A percentile compares a stretch with the other conserved stretches of the same genome.
phyloP scores from a whole-genome alignment of 768 basidiomycete genomes.

The Termitomyces sp. region DNA sequence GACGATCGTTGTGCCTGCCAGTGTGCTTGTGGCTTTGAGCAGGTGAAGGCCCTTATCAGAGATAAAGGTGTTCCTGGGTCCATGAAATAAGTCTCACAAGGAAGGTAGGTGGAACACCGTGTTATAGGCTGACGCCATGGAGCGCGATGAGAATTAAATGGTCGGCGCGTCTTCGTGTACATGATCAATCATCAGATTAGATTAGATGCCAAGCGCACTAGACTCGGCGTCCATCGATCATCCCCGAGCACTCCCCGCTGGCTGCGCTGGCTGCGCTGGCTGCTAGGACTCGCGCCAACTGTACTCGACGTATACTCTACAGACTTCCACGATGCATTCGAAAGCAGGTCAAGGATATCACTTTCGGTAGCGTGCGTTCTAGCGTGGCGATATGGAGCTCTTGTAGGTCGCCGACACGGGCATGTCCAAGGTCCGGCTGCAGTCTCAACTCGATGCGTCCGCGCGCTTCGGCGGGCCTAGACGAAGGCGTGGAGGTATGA shows the following conservation, averaged over 20 bases:
- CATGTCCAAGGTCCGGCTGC: constrained; percentile 89
- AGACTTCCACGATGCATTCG: constrained; percentile 16
- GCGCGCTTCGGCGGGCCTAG: constrained; percentile 73
- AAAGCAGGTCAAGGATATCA: constrained; percentile 16
- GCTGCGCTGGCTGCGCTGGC: no score
- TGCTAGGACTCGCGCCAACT: no score
- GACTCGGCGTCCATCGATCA: no score
- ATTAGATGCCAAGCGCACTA: no score
- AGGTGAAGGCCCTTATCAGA: constrained; percentile 64
- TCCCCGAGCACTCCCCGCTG: no score
- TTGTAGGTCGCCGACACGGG: constrained; percentile 73
- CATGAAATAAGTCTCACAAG: no score
- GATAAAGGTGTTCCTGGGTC: constrained; percentile 69
- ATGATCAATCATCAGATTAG: constrained; percentile 14
- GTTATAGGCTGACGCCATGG: constrained; percentile 51
- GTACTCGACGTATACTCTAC: no score
- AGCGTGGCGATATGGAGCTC: neutral
- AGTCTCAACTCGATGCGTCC: constrained; percentile 64
- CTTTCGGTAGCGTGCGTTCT: constrained; percentile 21
- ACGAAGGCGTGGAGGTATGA: constrained; percentile 76
- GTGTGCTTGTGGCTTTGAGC: constrained; percentile 88
- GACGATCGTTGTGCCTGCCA: constrained; percentile 99
- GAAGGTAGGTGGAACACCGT: constrained; percentile 37
- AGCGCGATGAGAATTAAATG: no score
- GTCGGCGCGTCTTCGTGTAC: constrained; percentile 19